Base-by-base conservation (phyloP, 805 yeast genomes). In the Wickerhamiella brachini region DNA sequence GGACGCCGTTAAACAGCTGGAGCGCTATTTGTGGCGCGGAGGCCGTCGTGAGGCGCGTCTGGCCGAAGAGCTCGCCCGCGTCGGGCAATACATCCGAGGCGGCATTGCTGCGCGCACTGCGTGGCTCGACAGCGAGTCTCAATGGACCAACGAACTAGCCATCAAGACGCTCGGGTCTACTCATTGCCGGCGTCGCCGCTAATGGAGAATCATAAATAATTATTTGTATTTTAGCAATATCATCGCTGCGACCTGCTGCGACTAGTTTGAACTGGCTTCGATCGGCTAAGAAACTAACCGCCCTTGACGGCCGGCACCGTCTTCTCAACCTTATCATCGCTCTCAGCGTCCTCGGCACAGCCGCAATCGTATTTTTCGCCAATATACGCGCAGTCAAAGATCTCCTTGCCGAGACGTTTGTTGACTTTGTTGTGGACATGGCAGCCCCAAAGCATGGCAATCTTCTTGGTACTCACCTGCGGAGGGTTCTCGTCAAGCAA, bases 381-480 rank as follows among this genome's bases (percentile, higher is more conserved):
- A 51, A 93, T 83, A 7, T 76, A 78, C 1, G 85, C 73, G 65
- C 99, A 93, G 65, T 93, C 97, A 65, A 87, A 93, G 17, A 73
- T 71, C 1, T 75, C 77, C 59, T 89, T 86, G 4, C 72, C 72
- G 44, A 89, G 71, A 49, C 82, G 70, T 50, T 77, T 77, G 65
- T 90, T 90, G 37, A 89, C 97, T 61, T 80, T 74, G 65, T 90
- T 89, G 68, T 89, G 97, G 4, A 89, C 72, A 61, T 83, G 83
- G 63, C 98, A 93, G 1, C 98, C 98, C 98, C 98, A 93, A 56
- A 85, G 69, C 0, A 95, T 87, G 1, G 98, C 97, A 2, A 78
- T 76, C 54, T 80, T 79, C 52, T 95, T 73, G 21, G 83, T 74
- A 7, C 78, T 71, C 3, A 83, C 74, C 62, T 93, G 98, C 2